Conservation (phyloP, 805 yeast genomes). For the Suhomyces tanzawaensis region DNA sequence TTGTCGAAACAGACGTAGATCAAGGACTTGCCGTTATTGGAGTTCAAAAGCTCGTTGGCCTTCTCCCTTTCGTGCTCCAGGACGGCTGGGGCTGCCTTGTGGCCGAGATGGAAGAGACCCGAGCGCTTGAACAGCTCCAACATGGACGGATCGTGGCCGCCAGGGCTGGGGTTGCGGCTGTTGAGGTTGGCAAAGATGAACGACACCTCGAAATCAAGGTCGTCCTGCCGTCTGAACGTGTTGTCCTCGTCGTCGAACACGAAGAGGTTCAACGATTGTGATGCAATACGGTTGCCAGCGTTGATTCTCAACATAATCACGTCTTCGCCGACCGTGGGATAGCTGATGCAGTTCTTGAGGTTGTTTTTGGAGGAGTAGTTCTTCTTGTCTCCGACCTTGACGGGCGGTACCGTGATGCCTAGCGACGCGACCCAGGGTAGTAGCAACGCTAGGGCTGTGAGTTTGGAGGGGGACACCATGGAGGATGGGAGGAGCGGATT, state of each 20-base stretch:
- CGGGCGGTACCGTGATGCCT: constrained; percentile 37
- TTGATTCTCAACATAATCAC: constrained; percentile 32
- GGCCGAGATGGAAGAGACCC: constrained; percentile 8
- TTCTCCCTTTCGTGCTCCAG: constrained; percentile 10
- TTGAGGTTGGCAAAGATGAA: constrained; percentile 39
- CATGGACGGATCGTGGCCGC: constrained; percentile 7
- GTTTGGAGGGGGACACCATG: neutral
- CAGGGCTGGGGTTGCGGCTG: constrained; percentile 20
- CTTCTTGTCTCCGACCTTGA: constrained; percentile 27
- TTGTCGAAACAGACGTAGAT: constrained; percentile 44
- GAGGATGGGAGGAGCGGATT: neutral
- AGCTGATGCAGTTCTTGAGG: constrained; percentile 35
- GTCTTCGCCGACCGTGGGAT: constrained; percentile 36
- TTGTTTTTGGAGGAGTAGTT: constrained; percentile 29
- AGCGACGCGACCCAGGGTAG: constrained; percentile 18
- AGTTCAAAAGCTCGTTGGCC: constrained; percentile 15
- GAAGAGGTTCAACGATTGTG: constrained; percentile 35
- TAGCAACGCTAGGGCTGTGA: neutral
- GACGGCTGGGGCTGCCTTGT: neutral
- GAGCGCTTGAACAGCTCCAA: constrained; percentile 6
- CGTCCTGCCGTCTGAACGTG: constrained; percentile 29
- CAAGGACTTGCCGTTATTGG: constrained; percentile 24
- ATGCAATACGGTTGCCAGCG: constrained; percentile 28
- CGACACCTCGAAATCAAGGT: constrained; percentile 28
- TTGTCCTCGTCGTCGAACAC: constrained; percentile 39